phyloP scores from a whole-genome alignment of 1,139 yeast genomes.

The Schwanniomyces etchellsii region DNA sequence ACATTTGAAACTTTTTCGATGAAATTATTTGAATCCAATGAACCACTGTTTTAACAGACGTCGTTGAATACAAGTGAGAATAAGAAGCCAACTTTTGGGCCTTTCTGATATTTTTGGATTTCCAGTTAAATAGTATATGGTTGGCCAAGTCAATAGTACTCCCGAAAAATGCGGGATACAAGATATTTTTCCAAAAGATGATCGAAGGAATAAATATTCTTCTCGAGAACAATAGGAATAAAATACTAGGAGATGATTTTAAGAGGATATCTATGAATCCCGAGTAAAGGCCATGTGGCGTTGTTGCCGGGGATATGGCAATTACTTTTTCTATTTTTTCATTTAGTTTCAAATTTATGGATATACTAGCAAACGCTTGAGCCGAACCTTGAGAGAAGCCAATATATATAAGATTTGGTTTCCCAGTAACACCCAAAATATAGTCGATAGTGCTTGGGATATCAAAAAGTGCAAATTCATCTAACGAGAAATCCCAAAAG shows the following conservation, averaged over 20 bases:
- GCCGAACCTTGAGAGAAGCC: constrained; percentile 47
- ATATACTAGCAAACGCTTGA: constrained; percentile 37
- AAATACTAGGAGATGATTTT: constrained; percentile 25
- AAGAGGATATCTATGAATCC: constrained; percentile 38
- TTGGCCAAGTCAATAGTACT: constrained; percentile 33
- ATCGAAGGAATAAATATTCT: constrained; percentile 42
- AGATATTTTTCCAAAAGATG: constrained; percentile 36
- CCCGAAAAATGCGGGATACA: constrained; percentile 31
- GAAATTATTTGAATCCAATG: constrained; percentile 46
- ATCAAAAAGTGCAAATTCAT: constrained; percentile 79
- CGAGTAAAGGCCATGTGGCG: constrained; percentile 36
- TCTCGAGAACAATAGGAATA: constrained; percentile 34
- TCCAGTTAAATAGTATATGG: constrained; percentile 36
- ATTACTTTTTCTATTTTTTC: constrained; percentile 27
- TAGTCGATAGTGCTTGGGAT: constrained; percentile 72
- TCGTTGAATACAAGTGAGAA: constrained; percentile 43
- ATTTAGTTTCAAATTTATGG: constrained; percentile 32
- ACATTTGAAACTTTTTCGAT: constrained; percentile 40
- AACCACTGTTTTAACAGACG: constrained; percentile 38
- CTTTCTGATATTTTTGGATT: constrained; percentile 24
- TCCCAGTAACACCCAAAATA: constrained; percentile 21
- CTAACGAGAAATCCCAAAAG: constrained; percentile 84
- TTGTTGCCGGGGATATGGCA: constrained; percentile 42
- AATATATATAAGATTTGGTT: constrained; percentile 23
- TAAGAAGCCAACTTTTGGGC: constrained; percentile 36